Conservation (phyloP, 768 basidiomycete genomes). For the Boletus sp. region DNA sequence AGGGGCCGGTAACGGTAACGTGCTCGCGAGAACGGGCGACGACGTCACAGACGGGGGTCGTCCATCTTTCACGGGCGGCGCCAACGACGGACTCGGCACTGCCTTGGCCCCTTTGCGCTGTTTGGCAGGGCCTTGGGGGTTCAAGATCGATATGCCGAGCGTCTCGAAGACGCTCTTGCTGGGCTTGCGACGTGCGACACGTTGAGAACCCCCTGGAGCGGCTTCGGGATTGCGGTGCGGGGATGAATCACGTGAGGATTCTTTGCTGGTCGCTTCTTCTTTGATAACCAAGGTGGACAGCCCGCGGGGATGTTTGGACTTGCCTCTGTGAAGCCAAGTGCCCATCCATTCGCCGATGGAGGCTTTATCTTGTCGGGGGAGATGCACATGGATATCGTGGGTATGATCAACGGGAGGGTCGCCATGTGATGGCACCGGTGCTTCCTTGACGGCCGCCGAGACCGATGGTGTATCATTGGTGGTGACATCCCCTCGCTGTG, state of each 20-base stretch:
- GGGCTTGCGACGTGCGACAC: slow-evolving; percentile 36
- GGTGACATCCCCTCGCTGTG: not conserved
- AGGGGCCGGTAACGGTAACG: slow-evolving; percentile 15
- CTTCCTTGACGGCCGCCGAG: not conserved
- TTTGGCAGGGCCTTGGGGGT: slow-evolving; percentile 33
- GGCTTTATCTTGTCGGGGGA: slow-evolving; percentile 32
- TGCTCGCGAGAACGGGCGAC: slow-evolving; percentile 17
- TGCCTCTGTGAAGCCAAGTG: slow-evolving; percentile 64
- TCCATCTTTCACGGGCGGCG: slow-evolving; percentile 11
- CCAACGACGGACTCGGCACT: slow-evolving; percentile 24
- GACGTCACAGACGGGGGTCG: slow-evolving; percentile 10
- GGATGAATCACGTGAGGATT: slow-evolving; percentile 22
- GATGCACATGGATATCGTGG: slow-evolving; percentile 10
- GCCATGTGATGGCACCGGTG: slow-evolving; percentile 2
- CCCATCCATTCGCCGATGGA: slow-evolving; percentile 74
- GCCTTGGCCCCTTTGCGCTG: slow-evolving; percentile 19
- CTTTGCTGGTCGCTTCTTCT: slow-evolving; percentile 21
- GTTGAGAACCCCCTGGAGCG: slow-evolving; percentile 13
- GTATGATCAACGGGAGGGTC: slow-evolving; percentile 1
- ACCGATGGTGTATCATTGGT: not conserved
- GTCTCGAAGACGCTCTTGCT: slow-evolving; percentile 69
- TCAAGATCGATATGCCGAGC: slow-evolving; percentile 65
- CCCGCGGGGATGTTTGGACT: slow-evolving; percentile 27
- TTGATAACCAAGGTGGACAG: slow-evolving; percentile 19
- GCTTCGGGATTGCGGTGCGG: slow-evolving; percentile 14